These are phyloP conservation scores for Ajuga chamaepitys DNA, from an alignment of 257 asterid genomes.

Conservation along the genomic window DNA sequence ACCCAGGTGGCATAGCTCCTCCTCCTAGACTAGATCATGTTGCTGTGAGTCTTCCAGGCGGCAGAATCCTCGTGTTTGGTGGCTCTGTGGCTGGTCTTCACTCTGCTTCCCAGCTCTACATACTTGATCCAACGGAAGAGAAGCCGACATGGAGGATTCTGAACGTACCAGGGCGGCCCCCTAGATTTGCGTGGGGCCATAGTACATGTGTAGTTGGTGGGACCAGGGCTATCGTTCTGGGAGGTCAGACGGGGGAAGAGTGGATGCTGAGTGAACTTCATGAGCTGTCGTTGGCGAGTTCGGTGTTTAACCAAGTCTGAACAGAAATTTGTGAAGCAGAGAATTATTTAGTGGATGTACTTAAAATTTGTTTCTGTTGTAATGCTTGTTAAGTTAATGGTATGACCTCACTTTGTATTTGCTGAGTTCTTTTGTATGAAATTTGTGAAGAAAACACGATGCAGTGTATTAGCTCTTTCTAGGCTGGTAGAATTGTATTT, in stretches of 20 bases:
- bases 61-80: conserved; percentile 75
- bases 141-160: conserved; percentile 95
- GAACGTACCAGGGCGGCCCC: conserved; percentile 79
- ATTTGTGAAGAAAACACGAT: conserved; percentile 17
- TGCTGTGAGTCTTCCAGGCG: conserved; percentile 90
- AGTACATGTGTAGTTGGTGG: conserved; percentile 92
- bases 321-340: no score
- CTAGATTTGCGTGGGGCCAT: conserved; percentile 94
- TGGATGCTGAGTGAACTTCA: conserved; percentile 94
- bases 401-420: conserved; percentile 22
- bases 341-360: neutral
- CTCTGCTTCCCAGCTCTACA: conserved; percentile 89
- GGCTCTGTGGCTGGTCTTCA: conserved; percentile 98
- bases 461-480: conserved; percentile 21
- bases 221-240: conserved; percentile 83
- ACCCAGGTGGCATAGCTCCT: conserved; percentile 92
- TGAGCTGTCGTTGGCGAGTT: conserved; percentile 75
- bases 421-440: conserved; percentile 31
- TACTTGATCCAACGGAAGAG: conserved; percentile 93
- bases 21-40: conserved; percentile 97
- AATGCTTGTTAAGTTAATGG: conserved; percentile 23
- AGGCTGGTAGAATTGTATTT: conserved; percentile 37
- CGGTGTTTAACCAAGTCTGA: conserved; percentile 5
- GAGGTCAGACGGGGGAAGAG: conserved; percentile 93
- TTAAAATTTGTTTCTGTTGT: conserved; percentile 17